Base-by-base conservation (phyloP, 1,284 basidiomycete genomes). In the Apiotrichum mycotoxinovorans region DNA sequence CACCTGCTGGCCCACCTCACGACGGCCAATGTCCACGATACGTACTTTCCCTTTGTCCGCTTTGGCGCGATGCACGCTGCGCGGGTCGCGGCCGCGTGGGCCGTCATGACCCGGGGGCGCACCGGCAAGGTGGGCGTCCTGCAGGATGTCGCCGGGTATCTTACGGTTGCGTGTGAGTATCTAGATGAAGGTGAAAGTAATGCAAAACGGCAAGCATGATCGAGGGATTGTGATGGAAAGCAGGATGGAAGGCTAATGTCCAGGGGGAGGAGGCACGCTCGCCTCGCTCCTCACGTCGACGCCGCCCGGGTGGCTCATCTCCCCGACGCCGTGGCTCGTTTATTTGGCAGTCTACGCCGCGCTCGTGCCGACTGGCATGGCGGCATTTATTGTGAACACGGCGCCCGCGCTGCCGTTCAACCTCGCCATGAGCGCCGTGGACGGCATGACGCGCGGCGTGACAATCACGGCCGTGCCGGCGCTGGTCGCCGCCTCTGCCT, bases 261-360 rank as follows among this genome's bases (percentile, higher is more conserved):
- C 51, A 76, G 74, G 74, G 73, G 73, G 72, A 45, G 74, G 74
- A 22, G 61, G 65, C 15, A 75, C 73, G 11, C 41, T 71, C 23
- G 59, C 63, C 1, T 63, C 71, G 0, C 44, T 76, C 1, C 61
- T 76, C 0, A 64, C 70, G n/a, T 61, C 58, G 14, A 66, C 66
- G 35, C 70, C 73, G 2, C 73, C 74, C 0, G 57, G 67, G 27
- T 76, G 74, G 74, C 66, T 76, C 23, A 33, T 70, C 38, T 70
- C 67, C 0, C 64, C 71, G 2, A 62, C 63, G 2, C 67, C 70
- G 26, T 75, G 74, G 74, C 48, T 67, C 34, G 61, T 71, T 53
- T 75, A 75, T 55, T 23, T 60, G 15, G 23, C 65, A 9, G 48
- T 65, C 25, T 75, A 71, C 62, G 35, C 62, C 22, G 49, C 66